phyloP scores from a whole-genome alignment of 73 alveolate genomes.

The Paramecium biaurelia region DNA sequence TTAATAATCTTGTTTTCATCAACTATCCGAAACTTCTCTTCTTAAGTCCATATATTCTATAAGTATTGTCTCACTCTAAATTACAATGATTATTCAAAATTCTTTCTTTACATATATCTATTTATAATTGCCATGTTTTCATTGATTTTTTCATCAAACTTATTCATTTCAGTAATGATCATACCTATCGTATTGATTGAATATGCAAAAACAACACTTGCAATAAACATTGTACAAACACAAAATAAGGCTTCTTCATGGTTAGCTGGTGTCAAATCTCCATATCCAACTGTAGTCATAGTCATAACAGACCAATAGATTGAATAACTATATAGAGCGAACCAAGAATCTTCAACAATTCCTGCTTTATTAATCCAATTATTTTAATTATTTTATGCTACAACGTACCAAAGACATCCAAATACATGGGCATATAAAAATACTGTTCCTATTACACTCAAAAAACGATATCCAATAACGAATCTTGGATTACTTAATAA shows the following conservation, averaged over 20 bases:
- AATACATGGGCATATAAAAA: constrained; percentile 41
- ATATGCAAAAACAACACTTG: constrained; percentile 56
- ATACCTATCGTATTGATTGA: constrained; percentile 51
- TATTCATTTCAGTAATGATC: constrained; percentile 47
- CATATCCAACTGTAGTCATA: constrained; percentile 65
- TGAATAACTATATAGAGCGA: constrained; percentile 38
- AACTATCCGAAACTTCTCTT: background rate
- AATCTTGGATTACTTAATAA: constrained; percentile 42
- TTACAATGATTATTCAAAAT: background rate
- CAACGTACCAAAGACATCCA: constrained; percentile 46
- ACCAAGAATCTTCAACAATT: constrained; percentile 28
- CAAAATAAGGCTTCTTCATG: constrained; percentile 43
- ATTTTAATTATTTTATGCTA: background rate
- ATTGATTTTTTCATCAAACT: constrained; percentile 20
- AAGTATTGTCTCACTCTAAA: constrained; percentile 37
- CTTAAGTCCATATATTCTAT: background rate
- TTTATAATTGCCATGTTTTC: constrained; percentile 59
- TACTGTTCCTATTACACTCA: constrained; percentile 26
- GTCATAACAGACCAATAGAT: constrained; percentile 57
- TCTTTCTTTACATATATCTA: constrained; percentile 47
- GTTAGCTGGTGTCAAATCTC: constrained; percentile 57
- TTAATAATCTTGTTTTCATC: constrained; percentile 18
- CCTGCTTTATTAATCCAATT: constrained; percentile 27
- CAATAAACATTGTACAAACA: constrained; percentile 57
- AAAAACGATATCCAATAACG: background rate